phyloP scores from a whole-genome alignment of 495 filamentous ascomycete species.

The Neurospora intermedia region DNA sequence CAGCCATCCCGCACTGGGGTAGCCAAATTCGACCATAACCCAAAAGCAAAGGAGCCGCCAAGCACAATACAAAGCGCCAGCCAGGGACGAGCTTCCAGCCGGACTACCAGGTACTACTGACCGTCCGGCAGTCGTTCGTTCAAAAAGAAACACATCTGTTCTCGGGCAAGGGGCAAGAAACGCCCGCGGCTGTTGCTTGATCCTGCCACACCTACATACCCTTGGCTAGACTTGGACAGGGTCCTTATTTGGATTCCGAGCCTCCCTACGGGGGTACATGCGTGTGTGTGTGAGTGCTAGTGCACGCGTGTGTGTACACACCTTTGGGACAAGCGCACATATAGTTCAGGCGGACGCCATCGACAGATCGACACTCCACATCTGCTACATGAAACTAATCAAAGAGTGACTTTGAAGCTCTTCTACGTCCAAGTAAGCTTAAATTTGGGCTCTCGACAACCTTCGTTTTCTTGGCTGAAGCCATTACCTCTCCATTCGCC shows the following conservation, averaged over 20 bases:
- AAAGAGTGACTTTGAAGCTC: not conserved
- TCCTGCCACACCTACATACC: not conserved
- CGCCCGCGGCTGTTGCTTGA: not conserved
- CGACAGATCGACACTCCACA: slow-evolving; percentile 19
- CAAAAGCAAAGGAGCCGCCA: slow-evolving; percentile 11
- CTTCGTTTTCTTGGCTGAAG: not conserved
- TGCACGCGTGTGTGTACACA: not conserved
- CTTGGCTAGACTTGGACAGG: not conserved
- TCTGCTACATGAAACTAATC: slow-evolving; percentile 1
- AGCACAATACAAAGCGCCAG: slow-evolving; percentile 8
- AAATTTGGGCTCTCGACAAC: not conserved
- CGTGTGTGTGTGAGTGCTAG: not conserved
- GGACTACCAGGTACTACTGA: not conserved
- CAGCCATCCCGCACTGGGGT: slow-evolving; percentile 25
- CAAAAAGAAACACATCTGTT: not conserved
- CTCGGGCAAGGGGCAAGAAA: not conserved
- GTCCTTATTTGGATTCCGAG: not conserved
- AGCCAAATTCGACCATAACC: slow-evolving; percentile 10
- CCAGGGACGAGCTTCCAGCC: slow-evolving; percentile 6
- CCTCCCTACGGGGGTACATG: not conserved
- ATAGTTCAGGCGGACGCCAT: slow-evolving; percentile 8
- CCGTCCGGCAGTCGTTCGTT: not conserved
- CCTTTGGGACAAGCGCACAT: slow-evolving; percentile 5
- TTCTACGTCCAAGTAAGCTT: not conserved
- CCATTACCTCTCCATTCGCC: not conserved